A percentile compares a stretch with the other conserved stretches of the same genome.
phyloP scores from a whole-genome alignment of 345 rosid genomes.

The Citrus medica region DNA sequence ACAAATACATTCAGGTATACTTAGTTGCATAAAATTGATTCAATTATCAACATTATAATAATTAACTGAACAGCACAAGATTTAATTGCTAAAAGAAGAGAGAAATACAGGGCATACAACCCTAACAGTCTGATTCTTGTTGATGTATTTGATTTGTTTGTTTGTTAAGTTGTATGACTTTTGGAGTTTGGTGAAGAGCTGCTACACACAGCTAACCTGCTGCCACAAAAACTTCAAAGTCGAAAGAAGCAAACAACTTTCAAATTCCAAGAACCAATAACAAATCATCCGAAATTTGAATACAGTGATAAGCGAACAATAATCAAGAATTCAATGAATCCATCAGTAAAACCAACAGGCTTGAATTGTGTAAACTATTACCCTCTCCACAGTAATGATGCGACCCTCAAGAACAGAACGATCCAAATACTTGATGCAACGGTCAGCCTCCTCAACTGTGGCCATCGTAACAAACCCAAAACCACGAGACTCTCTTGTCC shows the following conservation, averaged over 20 bases:
- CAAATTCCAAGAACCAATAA: slow-evolving; percentile 33
- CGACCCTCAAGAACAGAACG: slow-evolving; percentile 80
- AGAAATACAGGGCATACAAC: slow-evolving; percentile 90
- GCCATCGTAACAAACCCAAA: slow-evolving; percentile 94
- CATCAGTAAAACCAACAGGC: not conserved
- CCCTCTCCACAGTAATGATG: slow-evolving; percentile 91
- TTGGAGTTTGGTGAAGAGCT: slow-evolving; percentile 79
- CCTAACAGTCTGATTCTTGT: slow-evolving; percentile 63
- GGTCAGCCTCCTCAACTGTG: slow-evolving; percentile 57
- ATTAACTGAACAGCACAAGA: slow-evolving; percentile 8
- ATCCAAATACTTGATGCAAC: slow-evolving; percentile 71
- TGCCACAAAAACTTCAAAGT: slow-evolving; percentile 82
- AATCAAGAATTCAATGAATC: not conserved
- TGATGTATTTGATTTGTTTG: slow-evolving; percentile 63
- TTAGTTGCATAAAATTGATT: not conserved
- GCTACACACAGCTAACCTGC: slow-evolving; percentile 98
- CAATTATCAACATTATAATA: too few relatives aligned
- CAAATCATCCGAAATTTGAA: slow-evolving; percentile 18
- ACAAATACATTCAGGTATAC: not conserved
- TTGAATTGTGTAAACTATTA: slow-evolving; percentile 16
- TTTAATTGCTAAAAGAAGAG: slow-evolving; percentile 37
- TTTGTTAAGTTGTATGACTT: slow-evolving; percentile 61
- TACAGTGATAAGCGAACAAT: not conserved
- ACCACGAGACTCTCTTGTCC: slow-evolving; percentile 94
- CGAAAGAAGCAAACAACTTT: slow-evolving; percentile 75